Conservation (phyloP, 352 stramenopile genomes). For the Sclerospora graminicola region DNA sequence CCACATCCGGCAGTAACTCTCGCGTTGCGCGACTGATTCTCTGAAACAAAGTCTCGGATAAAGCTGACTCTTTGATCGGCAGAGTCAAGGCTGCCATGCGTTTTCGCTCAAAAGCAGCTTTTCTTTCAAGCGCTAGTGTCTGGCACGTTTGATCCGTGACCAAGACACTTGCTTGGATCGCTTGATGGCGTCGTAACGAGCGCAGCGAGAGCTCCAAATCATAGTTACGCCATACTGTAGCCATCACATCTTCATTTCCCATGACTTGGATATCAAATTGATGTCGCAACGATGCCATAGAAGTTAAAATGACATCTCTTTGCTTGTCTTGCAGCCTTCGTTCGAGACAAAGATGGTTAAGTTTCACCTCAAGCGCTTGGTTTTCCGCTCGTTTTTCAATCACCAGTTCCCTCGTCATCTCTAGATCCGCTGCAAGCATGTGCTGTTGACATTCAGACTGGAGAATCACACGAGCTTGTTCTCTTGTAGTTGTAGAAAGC, state of each 20-base stretch:
- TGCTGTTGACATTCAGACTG: conserved; percentile 40
- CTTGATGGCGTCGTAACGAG: conserved; percentile 43
- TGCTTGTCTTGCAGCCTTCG: no score
- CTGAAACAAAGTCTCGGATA: conserved; percentile 29
- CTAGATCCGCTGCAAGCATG: conserved; percentile 30
- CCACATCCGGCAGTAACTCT: conserved; percentile 37
- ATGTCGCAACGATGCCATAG: no score
- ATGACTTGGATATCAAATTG: conserved; percentile 43
- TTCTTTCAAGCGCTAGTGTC: conserved; percentile 53
- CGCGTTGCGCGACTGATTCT: conserved; percentile 48
- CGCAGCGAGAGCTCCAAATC: conserved; percentile 51
- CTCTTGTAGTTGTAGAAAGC: conserved; percentile 27
- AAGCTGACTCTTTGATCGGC: conserved; percentile 12
- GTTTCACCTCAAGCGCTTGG: no score
- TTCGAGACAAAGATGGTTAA: no score
- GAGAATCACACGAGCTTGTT: conserved; percentile 32
- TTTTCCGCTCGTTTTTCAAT: no score
- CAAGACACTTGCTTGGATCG: conserved; percentile 43
- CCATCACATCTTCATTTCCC: conserved; percentile 41
- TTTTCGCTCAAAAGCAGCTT: conserved; percentile 49
- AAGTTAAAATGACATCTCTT: no score
- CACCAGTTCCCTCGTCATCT: conserved; percentile 23
- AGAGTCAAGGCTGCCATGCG: conserved; percentile 18
- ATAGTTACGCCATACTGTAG: conserved; percentile 45
- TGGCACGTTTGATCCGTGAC: conserved; percentile 20